Base-by-base conservation (phyloP, 805 yeast species). In the Suhomyces pyralidae region DNA sequence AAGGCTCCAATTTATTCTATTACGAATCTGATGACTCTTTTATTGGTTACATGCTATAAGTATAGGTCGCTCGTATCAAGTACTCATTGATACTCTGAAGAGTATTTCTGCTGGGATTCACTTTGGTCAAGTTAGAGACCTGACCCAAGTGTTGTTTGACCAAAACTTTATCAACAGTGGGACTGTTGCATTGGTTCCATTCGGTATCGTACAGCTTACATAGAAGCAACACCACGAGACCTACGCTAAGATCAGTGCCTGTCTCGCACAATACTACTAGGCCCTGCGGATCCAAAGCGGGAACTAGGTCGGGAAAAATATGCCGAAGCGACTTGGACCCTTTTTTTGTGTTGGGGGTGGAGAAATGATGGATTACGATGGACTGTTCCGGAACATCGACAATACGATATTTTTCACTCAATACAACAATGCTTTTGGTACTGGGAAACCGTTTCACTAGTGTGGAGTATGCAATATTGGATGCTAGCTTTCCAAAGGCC, bases 101-200 rank as follows among this genome's bases (percentile, higher is more conserved):
- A 0, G 96, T 86, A 9, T 89, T 84, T 48, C 97, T 73, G 51
- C 91, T 84, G 0, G 96, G 96, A 54, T 89, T 87, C 4, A 81
- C 81, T 40, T 77, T 80, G n/a, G 79, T 64, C 7, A 70, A 64
- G 2, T 76, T 68, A 15, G 79, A 72, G 3, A 90, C 59, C 45
- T 64, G 65, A 2, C 83, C 79, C 28, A 90, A 67, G 51, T 86
- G 84, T 52, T 76, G 77, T 51, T 83, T 78, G 14, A 88, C 78
- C 7, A 73, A 64, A 25, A 77, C 81, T 61, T 87, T 87, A 24
- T 78, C 73, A 0, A 72, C 57, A 57, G 43, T 71, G 46, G 60
- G 28, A 40, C 58, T 28, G 20, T 55, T 49, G 34, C 17, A 8
- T 30, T 40, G 36, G 1, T 53, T 36, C 81, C 88, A 84, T 0